Conservation (phyloP, 2,329 filamentous ascomycete genomes). For the Neonectria hederae region DNA sequence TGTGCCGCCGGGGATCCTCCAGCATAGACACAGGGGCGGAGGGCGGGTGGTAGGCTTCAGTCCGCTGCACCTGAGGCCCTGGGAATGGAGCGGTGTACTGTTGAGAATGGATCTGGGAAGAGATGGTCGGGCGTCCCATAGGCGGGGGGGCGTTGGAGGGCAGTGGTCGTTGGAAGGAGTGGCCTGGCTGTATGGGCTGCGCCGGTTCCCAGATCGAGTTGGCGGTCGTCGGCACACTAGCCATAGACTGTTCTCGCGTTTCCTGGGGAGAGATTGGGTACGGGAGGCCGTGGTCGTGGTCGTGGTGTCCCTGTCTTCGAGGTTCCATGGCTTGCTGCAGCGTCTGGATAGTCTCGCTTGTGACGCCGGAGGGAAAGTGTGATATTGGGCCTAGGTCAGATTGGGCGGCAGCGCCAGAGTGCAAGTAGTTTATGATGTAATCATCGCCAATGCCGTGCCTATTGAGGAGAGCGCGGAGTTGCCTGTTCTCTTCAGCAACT, state of each 20-base stretch:
- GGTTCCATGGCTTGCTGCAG: slow-evolving; percentile 52
- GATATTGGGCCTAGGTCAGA: slow-evolving; percentile 32
- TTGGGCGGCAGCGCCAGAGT: slow-evolving; percentile 34
- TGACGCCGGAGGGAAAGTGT: slow-evolving; percentile 35
- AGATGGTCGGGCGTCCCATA: slow-evolving; percentile 35
- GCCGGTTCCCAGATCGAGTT: slow-evolving; percentile 48
- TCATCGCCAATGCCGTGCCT: slow-evolving; percentile 66
- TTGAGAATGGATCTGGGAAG: slow-evolving; percentile 36
- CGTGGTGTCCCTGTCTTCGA: slow-evolving; percentile 45
- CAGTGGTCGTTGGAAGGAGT: slow-evolving; percentile 42
- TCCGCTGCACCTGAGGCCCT: slow-evolving; percentile 32
- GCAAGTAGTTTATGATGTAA: slow-evolving; percentile 59
- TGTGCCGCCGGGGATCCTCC: slow-evolving; percentile 39
- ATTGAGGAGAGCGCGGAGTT: slow-evolving; percentile 67
- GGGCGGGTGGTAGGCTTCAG: slow-evolving; percentile 34
- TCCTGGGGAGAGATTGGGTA: slow-evolving; percentile 45
- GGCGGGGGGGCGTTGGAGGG: slow-evolving; percentile 26
- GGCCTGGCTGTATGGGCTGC: slow-evolving; percentile 36
- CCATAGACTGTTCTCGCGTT: slow-evolving; percentile 47
- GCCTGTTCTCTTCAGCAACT: slow-evolving; percentile 75
- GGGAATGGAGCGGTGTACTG: slow-evolving; percentile 37
- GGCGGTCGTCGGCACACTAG: slow-evolving; percentile 45
- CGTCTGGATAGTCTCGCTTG: slow-evolving; percentile 43
- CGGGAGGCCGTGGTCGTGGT: slow-evolving; percentile 42
- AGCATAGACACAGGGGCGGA: slow-evolving; percentile 35